Percentiles rank a stretch among this genome's conserved stretches.
phyloP scores from a whole-genome alignment of 2,329 filamentous ascomycete species.

The Cladophialophora carrionii region DNA sequence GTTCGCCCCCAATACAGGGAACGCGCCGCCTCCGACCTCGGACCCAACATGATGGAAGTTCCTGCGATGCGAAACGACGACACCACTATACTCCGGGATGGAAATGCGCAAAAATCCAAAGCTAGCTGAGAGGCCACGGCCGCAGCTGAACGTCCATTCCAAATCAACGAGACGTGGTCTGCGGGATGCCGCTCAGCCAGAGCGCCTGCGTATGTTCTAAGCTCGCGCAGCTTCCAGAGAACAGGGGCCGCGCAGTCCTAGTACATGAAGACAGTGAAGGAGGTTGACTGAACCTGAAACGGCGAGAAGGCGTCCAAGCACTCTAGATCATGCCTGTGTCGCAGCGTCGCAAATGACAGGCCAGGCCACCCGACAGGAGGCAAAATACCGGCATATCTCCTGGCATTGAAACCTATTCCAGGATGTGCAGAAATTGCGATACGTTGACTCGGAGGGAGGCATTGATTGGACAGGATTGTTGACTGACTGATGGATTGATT shows the following conservation, averaged over 20 bases:
- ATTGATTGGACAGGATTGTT: background rate
- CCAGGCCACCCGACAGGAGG: background rate
- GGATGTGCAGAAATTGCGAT: background rate
- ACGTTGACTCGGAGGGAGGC: background rate
- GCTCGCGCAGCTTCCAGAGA: background rate
- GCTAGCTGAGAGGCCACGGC: background rate
- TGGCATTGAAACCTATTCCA: background rate
- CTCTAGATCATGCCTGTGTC: no score
- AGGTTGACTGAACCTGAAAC: background rate
- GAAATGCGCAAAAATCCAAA: background rate
- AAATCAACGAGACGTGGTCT: background rate
- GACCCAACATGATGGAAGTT: conserved; percentile 34
- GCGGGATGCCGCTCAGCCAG: background rate
- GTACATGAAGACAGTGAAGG: background rate
- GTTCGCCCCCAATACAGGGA: conserved; percentile 10
- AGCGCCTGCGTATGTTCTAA: background rate
- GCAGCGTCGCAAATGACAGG: background rate
- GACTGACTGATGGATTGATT: background rate
- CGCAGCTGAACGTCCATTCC: background rate
- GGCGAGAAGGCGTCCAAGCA: no score
- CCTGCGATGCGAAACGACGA: conserved; percentile 12
- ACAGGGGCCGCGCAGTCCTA: no score
- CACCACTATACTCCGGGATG: background rate
- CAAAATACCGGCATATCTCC: background rate
- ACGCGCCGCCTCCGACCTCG: conserved; percentile 28